Conservation (phyloP, 257 asterid genomes). For the Haberlea rhodopensis region DNA sequence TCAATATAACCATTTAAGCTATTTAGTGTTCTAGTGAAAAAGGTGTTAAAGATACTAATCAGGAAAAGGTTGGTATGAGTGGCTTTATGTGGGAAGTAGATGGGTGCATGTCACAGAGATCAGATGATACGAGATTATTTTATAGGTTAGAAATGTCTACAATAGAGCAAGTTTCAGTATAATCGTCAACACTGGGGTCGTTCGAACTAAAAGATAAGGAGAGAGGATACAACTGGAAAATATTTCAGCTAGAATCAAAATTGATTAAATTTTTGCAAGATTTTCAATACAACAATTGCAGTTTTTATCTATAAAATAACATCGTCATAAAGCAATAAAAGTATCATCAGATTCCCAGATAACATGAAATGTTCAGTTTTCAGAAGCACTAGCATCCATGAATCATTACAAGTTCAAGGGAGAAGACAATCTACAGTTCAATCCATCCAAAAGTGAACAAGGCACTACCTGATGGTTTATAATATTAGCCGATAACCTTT, state of each 20-base stretch:
- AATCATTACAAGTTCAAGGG: conserved; percentile 7
- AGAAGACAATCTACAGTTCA: neutral
- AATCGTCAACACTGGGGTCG: neutral
- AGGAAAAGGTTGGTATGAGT: conserved; percentile 1
- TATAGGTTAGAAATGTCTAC: neutral
- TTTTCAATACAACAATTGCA: conserved; percentile 14
- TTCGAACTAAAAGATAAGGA: neutral
- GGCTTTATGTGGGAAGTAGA: neutral
- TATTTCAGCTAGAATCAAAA: too few relatives aligned
- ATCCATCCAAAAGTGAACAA: conserved; percentile 1
- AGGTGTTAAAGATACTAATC: neutral
- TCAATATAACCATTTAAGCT: neutral
- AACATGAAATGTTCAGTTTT: conserved; percentile 4
- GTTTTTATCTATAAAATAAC: conserved; percentile 7
- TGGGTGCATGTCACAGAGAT: neutral
- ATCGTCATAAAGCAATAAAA: neutral
- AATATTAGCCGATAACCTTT: conserved; percentile 90
- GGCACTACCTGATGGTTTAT: conserved; percentile 80
- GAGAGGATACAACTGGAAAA: neutral
- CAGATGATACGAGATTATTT: neutral
- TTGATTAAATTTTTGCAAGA: conserved; percentile 12
- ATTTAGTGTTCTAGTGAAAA: neutral
- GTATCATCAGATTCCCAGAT: neutral
- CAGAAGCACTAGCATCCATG: conserved; percentile 6
- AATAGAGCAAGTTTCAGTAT: neutral